Base-by-base conservation (phyloP, 331 rosid species). In the Spiraea crenata region DNA sequence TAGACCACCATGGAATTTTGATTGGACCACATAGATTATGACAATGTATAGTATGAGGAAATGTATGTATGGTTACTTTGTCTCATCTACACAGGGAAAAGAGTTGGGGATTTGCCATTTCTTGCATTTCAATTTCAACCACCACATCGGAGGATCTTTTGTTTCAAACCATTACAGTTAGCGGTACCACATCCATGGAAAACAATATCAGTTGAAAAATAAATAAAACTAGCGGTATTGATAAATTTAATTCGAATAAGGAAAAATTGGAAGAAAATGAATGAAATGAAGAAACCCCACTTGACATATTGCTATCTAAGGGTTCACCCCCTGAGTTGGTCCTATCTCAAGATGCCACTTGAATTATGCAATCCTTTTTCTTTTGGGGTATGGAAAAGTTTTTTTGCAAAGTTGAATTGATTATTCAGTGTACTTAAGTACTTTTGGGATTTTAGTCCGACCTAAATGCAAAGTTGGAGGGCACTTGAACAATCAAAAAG, bases 11-110 rank as follows among this genome's bases (percentile, higher is more conserved):
- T 55, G 11, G 31, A 69, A 69, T 42, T 69, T 52, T 48, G 4
- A 44, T 34, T 42, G 65, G 74, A 70, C 74, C 74, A 42, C 63
- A 54, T 4, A 25, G 25, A 69, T 40, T 1, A 20, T n/a, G 41
- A 20, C 15, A 13, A 4, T 19, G 3, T 4, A 37, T 37, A 50
- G n/a, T 7, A 10, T 45, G 55, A 46, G 55, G 55, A 44, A 3
- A 54, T 19, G 13, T 34, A 31, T 50, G 42, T 15, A 31, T 38
- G 47, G 17, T 15, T 69, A 69, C 63, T 56, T 56, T 56, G 65
- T 56, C 65, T 70, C 65, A 56, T 56, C 65, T 15, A 42, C 56
- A 2, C 56, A 2, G 20, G 31, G 61, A 31, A 55, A 16, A 56
- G 9, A 5, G 54, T 52, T 42, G 34, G 40, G 40, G 19, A 15